These are phyloP conservation scores for Bipolaris oryzae DNA, from an alignment of 2,329 filamentous ascomycete genomes.

Conservation along the genomic window DNA sequence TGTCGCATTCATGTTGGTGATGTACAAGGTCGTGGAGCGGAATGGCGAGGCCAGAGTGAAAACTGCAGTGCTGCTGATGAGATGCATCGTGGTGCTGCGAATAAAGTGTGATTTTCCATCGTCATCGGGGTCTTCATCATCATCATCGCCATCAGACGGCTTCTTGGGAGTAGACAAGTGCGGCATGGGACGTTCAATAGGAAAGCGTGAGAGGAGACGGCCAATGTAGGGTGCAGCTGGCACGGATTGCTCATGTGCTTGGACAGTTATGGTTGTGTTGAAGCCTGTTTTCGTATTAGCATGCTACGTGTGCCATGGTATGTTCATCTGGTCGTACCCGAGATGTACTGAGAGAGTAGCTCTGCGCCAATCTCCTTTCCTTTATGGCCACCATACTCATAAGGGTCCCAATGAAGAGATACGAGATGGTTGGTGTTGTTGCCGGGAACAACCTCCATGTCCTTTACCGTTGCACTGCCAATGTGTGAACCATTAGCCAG, in stretches of 20 bases:
- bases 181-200: constrained; percentile 74
- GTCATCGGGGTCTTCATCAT: constrained; percentile 42
- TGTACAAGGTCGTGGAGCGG: constrained; percentile 70
- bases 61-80: constrained; percentile 83
- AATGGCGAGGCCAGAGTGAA: constrained; percentile 86
- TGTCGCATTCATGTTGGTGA: constrained; percentile 81
- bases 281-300: constrained; percentile 56
- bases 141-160: constrained; percentile 44
- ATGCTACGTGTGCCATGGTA: constrained; percentile 5
- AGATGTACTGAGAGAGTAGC: constrained; percentile 84
- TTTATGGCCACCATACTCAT: constrained; percentile 63
- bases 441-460: constrained; percentile 70
- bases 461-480: constrained; percentile 72
- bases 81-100: constrained; percentile 80
- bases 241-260: constrained; percentile 73
- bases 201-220: constrained; percentile 72
- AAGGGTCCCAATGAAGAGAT: constrained; percentile 76
- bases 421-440: constrained; percentile 73
- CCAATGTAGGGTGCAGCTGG: constrained; percentile 76
- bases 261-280: constrained; percentile 80
- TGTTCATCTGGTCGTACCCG: constrained; percentile 58
- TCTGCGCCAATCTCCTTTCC: constrained; percentile 70
- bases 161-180: constrained; percentile 64
- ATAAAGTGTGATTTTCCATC: constrained; percentile 71
- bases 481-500: constrained; percentile 74